Conservation (phyloP, 371 early-diverging fungal genomes). For the Batkoa obscura region DNA sequence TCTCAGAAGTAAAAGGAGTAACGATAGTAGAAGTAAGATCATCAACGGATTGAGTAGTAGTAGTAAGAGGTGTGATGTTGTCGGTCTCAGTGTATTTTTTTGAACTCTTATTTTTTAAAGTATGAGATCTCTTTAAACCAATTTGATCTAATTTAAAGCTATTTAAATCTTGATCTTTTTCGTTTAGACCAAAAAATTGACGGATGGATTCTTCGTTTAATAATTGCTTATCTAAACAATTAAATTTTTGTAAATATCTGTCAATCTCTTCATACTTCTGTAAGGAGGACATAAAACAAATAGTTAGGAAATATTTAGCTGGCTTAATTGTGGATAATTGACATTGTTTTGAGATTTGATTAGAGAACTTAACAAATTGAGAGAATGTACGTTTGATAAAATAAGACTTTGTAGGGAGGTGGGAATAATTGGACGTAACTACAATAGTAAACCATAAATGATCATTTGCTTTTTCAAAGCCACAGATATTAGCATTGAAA, state of each 20-base stretch:
- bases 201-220: neutral
- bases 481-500: neutral
- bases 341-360: neutral
- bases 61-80: too few species aligned
- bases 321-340: neutral
- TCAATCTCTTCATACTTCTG: slow-evolving; percentile 1
- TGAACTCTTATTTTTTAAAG: neutral
- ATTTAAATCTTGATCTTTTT: neutral
- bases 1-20: too few species aligned
- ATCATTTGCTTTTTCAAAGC: neutral
- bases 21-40: too few species aligned
- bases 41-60: too few species aligned
- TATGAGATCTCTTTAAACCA: neutral
- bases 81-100: too few species aligned
- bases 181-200: neutral
- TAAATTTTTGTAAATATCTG: neutral
- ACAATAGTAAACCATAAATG: neutral
- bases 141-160: neutral
- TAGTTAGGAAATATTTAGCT: neutral
- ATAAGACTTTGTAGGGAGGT: neutral
- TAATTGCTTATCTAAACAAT: neutral
- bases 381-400: neutral
- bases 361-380: neutral
- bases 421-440: neutral
- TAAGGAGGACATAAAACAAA: neutral